Base-by-base conservation (phyloP, 192 early-diverging fungal genomes). In the Thamnidium elegans region DNA sequence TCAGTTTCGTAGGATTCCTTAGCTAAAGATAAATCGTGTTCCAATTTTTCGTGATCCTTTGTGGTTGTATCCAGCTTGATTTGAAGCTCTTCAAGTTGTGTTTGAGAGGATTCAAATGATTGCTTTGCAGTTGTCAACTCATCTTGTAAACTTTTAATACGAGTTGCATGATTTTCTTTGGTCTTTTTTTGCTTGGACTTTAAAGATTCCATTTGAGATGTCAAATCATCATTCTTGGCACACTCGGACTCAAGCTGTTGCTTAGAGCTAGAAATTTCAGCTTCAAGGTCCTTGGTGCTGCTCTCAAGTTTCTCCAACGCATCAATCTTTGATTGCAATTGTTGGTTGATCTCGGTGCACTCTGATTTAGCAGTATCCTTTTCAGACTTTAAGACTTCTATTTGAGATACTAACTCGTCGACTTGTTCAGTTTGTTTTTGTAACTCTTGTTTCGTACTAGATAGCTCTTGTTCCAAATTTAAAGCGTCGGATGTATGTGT, bases 221-320 rank as follows among this genome's bases (percentile, higher is more conserved):
- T 15, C 3, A 30, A 31, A 15, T 55, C 53, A 39, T 39, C 32
- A 4, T 30, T 14, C 13, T 39, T 39, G 4, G 26, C 31, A 39
- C 61, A 26, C 19, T 51, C 46, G 0, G 61, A 63, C 39, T 19
- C 61, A 50, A 63, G 48, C 5, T 48, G 30, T 32, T 39, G 31
- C n/a, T 42, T 34, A 14, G 19, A 21, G 3, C 1, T 9, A 2
- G 15, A n/a, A 11, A 63, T 19, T 43, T 51, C 61, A 14, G 26
- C 10, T 17, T 56, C 55, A 34, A 56, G 55, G 1, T 45, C 20
- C 3, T 59, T 43, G 4, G 21, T 13, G 3, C 13, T 9, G 1
- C 13, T 15, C 14, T 19, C 46, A 14, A 17, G 6, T 48, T 48
- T 19, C 14, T 48, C 11, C 4, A 48, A 19, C 15, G 6, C 11